Conservation (phyloP, 192 early-diverging fungal species). For the Gryganskiella cystojenkinii region DNA sequence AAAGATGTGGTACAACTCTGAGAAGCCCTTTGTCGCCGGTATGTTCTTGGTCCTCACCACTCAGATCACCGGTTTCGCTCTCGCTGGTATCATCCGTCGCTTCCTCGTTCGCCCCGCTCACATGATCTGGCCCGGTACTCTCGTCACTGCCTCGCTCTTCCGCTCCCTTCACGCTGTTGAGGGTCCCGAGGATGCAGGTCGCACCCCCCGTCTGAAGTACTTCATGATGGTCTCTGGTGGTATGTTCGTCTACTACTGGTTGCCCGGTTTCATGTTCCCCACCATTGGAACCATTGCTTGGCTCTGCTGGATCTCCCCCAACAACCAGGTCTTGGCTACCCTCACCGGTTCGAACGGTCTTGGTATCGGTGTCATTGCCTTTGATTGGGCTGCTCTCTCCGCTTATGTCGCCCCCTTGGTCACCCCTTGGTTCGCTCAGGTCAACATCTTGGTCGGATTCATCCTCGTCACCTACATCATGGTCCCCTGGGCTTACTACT, state of each 20-base stretch:
- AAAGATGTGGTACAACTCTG: constrained; percentile 60
- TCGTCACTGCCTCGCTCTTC: too few species aligned
- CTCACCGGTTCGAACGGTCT: constrained; percentile 54
- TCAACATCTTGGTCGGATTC: constrained; percentile 56
- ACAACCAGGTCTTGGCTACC: constrained; percentile 36
- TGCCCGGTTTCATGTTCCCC: constrained; percentile 60
- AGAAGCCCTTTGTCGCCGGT: constrained; percentile 58
- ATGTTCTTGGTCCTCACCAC: constrained; percentile 39
- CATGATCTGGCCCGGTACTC: too few species aligned
- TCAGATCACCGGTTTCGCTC: too few species aligned
- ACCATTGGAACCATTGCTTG: constrained; percentile 53
- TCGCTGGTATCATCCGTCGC: too few species aligned
- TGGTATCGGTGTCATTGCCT: constrained; percentile 58
- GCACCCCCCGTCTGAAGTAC: constrained; percentile 59
- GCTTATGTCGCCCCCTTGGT: constrained; percentile 36
- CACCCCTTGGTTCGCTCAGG: constrained; percentile 41
- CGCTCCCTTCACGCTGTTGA: constrained; percentile 9
- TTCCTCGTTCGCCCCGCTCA: too few species aligned
- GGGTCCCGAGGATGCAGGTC: too few species aligned
- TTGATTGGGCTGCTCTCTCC: constrained; percentile 63
- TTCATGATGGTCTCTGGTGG: constrained; percentile 61
- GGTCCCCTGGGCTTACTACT: constrained; percentile 54
- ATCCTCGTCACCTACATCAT: constrained; percentile 59
- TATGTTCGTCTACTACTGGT: constrained; percentile 62
- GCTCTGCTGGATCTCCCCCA: constrained; percentile 55